Base-by-base conservation (phyloP, 192 early-diverging fungal genomes). In the Backusella circina region DNA sequence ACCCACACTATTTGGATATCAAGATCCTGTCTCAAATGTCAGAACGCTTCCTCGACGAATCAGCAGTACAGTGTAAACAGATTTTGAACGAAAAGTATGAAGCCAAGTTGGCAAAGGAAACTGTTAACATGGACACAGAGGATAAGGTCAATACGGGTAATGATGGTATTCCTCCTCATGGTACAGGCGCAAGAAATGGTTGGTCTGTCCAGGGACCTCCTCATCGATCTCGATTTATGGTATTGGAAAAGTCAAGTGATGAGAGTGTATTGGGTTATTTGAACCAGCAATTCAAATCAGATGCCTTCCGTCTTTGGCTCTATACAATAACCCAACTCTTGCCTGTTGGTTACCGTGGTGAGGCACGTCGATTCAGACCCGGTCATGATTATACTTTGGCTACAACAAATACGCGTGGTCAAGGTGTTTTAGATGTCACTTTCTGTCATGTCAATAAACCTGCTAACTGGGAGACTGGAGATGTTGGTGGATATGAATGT, bases 371-470 rank as follows among this genome's bases (percentile, higher is more conserved):
- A 8, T 95, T 95, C 84, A 83, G 94, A 51, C 87, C 91, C 2
- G 94, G 94, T 7, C 84, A 94, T 66, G 94, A 95, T 76, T 95
- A 93, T 80, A 93, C 94, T 8, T 83, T 95, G 9, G 94, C 90
- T 12, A 88, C 91, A 8, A 82, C 86, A 23, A 86, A 86, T 41
- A 83, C 80, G 32, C 71, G 79, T n/a, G 73, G 83, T 15, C 61
- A 74, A 31, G 84, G 81, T 8, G 77, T 88, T n/a, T 84, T 94
- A 9, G 91, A 94, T 57, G 90, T 90, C 3, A 90, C 89, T 9
- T 77, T 93, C 23, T 90, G 88, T 51, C 77, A 94, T 44, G 85
- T 85, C 1, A 64, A 75, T 5, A 78, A 67, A 0, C 77, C 75
- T n/a, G 77, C 65, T 8, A n/a, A 69, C 10, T 94, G 93, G 93